Evolutionary conservation across 2,329 filamentous ascomycete species (phyloP), one percentile per base, ranked within the genome.

Genomic region (Stagonosporopsis cucurbitacearum): DNA sequence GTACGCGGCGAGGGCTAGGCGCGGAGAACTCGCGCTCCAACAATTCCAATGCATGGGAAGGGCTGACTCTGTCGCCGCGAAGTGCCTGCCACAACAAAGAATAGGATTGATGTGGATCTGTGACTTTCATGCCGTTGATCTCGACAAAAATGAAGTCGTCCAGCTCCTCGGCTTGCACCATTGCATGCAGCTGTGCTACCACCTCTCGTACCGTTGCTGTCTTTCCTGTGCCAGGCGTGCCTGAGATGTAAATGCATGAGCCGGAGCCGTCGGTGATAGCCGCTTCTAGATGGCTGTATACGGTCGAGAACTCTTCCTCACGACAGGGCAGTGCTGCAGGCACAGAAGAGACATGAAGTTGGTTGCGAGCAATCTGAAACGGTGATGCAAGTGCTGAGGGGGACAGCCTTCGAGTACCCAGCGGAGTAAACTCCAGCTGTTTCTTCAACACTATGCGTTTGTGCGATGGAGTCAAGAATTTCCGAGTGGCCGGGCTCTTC

Each of bases 91-190:
- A 99, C 1, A 99, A 84, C 19, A 99, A 79, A 2, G 91, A 89
- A 76, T 99, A 99, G 0, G 95, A 93, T 75, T 99, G 95, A 71
- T 98, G 93, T 0, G 95, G 94, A 73, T 99, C 95, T 0, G 95
- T 96, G 66, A 99, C 93, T 79, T 99, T 99, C 95, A 99, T 98
- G 64, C 95, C 96, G 76, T 99, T 99, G 78, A 99, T 98, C 76
- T 99, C 95, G 59, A 99, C 93, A 66, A 99, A 99, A 56, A 97
- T 96, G 75, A 99, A 99, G 73, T 98, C 94, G 69, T 99, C 95
- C 37, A 99, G 83, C 75, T 98, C 94, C 69, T 99, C 95, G 7
- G 89, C 87, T 43, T 86, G 83, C 1, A 98, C 95, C 0, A 92
- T 88, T n/a, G 89, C 86, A 65, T 98, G 94, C 8, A 99, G 83